Evolutionary conservation across 2,329 filamentous ascomycete genomes (phyloP).

Genomic region (Phialophora verrucosa): DNA sequence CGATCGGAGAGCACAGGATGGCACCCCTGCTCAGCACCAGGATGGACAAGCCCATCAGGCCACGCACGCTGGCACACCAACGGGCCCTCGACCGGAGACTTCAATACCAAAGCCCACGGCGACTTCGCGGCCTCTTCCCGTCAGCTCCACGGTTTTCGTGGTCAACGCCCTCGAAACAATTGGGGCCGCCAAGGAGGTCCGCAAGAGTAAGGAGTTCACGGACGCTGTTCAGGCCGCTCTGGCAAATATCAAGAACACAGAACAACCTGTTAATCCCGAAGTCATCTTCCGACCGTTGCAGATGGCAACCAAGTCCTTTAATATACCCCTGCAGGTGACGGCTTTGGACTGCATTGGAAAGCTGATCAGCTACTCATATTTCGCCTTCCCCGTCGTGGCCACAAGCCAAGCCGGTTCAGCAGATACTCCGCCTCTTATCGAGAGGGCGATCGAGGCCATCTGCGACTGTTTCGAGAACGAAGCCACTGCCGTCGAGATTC

Average conservation of each 20-base stretch:
- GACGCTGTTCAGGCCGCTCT: conserved; percentile 83
- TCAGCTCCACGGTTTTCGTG: conserved; percentile 96
- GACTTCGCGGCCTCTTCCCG: conserved; percentile 64
- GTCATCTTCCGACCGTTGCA: conserved; percentile 89
- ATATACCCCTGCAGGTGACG: conserved; percentile 82
- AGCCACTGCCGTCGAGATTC: conserved; percentile 86
- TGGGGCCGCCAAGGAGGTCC: conserved; percentile 86
- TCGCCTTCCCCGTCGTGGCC: conserved; percentile 70
- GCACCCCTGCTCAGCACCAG: conserved; percentile 34
- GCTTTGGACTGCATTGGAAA: conserved; percentile 98
- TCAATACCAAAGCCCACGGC: conserved; percentile 66
- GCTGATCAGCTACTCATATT: conserved; percentile 98
- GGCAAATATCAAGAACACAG: conserved; percentile 82
- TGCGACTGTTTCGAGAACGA: conserved; percentile 99
- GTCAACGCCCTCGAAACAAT: conserved; percentile 92
- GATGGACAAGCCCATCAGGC: conserved; percentile 34
- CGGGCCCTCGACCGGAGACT: conserved; percentile 44
- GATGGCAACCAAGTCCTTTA: conserved; percentile 84
- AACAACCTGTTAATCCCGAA: conserved; percentile 84
- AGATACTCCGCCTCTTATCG: conserved; percentile 75
- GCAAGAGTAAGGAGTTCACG: conserved; percentile 80
- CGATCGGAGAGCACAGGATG: conserved; percentile 20
- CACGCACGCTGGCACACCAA: conserved; percentile 4
- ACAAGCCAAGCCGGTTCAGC: conserved; percentile 53
- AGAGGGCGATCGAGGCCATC: conserved; percentile 97